Evolutionary conservation across 768 basidiomycete species (phyloP), one percentile per base, ranked within the genome.

Genomic region (Lenzites betulinus): DNA sequence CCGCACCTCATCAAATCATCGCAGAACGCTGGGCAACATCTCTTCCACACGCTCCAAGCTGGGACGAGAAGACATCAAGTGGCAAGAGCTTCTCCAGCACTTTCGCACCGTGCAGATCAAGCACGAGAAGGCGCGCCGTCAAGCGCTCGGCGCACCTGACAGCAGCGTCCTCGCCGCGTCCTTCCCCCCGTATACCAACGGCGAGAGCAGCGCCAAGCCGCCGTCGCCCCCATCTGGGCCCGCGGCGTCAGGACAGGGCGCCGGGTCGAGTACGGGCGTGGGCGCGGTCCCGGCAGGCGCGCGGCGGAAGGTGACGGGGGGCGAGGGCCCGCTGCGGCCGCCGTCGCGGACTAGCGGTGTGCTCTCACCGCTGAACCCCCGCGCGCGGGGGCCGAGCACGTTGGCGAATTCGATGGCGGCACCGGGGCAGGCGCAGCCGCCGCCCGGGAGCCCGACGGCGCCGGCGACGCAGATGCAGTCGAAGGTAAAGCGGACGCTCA

Each of bases 21-120:
- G 35, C 35, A 51, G 60, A 4, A 52, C 62, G 44, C 66, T 70
- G 8, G 59, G 70, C 1, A 69, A 77, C 22, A 65, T 79, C 25
- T 70, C 86, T 2, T 68, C 86, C 1, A 78, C 86, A 20, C 85
- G 93, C 23, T 89, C 93, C 3, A 96, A 96, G 72, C 69, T 88
- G 0, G 78, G 81, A 3, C 83, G 91, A 25, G 94, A 92, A 43
- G 94, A 97, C 54, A 97, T 99, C 71, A 98, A 97, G 71, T 99
- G 97, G 97, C 88, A 89, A 69, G 97, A 98, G 62, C 81, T 99
- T 0, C 82, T 98, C 11, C 81, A 83, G 4, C 97, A 99, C 73
- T 99, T 99, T 79, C 88, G 95, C 18, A 78, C 84, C 0, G 87
- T 97, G 1, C 97, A 99, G 74, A 80, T 83, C 35, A 90, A 87